Percentiles rank a stretch among this genome's conserved stretches.
Conservation (phyloP, 1,139 yeast genomes). For the Hansenula sp. region DNA sequence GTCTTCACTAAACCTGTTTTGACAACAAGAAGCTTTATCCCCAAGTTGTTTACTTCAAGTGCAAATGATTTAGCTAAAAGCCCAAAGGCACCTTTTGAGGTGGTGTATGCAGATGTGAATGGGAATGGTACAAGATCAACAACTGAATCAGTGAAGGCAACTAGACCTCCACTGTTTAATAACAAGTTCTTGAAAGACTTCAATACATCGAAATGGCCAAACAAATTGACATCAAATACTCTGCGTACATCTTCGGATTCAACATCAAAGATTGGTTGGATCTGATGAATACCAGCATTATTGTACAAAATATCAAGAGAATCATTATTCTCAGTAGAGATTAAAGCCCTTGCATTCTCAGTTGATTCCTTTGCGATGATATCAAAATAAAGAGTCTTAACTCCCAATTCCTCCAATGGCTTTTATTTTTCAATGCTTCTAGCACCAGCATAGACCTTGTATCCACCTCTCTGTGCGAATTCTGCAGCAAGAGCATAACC, state of each 20-base stretch:
- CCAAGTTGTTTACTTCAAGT: slow-evolving; percentile 65
- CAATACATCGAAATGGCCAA: slow-evolving; percentile 30
- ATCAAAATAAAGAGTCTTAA: slow-evolving; percentile 38
- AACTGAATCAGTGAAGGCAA: slow-evolving; percentile 71
- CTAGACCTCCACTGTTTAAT: slow-evolving; percentile 59
- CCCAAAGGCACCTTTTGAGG: slow-evolving; percentile 71
- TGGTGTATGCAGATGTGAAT: slow-evolving; percentile 58
- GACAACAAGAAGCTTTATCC: slow-evolving; percentile 62
- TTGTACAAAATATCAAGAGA: slow-evolving; percentile 56
- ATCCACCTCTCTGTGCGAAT: slow-evolving; percentile 51
- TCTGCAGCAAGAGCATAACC: slow-evolving; percentile 67
- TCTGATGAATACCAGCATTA: slow-evolving; percentile 61
- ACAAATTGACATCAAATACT: slow-evolving; percentile 61
- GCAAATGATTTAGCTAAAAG: slow-evolving; percentile 57
- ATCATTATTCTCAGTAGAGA: slow-evolving; percentile 31
- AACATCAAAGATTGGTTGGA: slow-evolving; percentile 64
- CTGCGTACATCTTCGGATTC: slow-evolving; percentile 46
- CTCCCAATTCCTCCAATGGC: slow-evolving; percentile 35
- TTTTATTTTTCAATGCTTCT: slow-evolving; percentile 60
- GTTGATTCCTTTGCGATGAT: slow-evolving; percentile 50
- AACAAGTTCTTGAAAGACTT: slow-evolving; percentile 53
- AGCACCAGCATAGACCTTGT: slow-evolving; percentile 68
- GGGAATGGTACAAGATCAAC: slow-evolving; percentile 64
- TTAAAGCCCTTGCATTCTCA: slow-evolving; percentile 36
- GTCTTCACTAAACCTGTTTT: slow-evolving; percentile 65